Evolutionary conservation across 176 grass and related monocot genomes (phyloP), one percentile per base, ranked within the genome.

Genomic region (Oryza longistaminata): DNA sequence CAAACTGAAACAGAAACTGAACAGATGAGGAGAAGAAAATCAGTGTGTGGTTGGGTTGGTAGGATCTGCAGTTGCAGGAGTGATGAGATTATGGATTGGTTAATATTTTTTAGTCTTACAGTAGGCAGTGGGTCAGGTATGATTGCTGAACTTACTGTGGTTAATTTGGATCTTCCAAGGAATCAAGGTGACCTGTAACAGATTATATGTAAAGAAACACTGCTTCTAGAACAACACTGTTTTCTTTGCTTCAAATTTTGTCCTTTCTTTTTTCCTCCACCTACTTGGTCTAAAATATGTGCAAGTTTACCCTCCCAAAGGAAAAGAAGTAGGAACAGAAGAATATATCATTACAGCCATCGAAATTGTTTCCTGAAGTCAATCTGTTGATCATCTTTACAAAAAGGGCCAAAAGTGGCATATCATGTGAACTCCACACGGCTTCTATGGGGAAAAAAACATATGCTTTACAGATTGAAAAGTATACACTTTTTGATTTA

Each of bases 121-220:
- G 11, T 74, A 88, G 83, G 76, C n/a, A 87, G 75, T 35, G 80
- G 78, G 70, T 84, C 92, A 81, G 80, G 79, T 66, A 79, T 91
- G 62, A 83, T 73, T 77, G 89, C 75, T 66, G 78, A 84, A 78
- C 89, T 85, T 81, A 66, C 19, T 58, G 53, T 74, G 70, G 78
- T 34, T 75, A 90, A 62, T 83, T 78, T 90, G 69, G 21, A 66
- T 43, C 11, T 19, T 50, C 81, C 72, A 77, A 69, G n/a, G 67
- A 48, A 35, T 21, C 53, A 58, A 58, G 53, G 6, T 58, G 16
- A 55, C 6, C 37, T 78, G 75, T 39, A 77, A 24, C 53, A 58
- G 53, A 58, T 21, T 58, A 58, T n/a, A 58, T 58, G 21, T n/a
- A 8, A 58, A 9, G 4, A 58, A 58, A 17, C 53, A 58, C 52